Base-by-base conservation (phyloP, 805 yeast species). In the Metschnikowia cubensis region DNA sequence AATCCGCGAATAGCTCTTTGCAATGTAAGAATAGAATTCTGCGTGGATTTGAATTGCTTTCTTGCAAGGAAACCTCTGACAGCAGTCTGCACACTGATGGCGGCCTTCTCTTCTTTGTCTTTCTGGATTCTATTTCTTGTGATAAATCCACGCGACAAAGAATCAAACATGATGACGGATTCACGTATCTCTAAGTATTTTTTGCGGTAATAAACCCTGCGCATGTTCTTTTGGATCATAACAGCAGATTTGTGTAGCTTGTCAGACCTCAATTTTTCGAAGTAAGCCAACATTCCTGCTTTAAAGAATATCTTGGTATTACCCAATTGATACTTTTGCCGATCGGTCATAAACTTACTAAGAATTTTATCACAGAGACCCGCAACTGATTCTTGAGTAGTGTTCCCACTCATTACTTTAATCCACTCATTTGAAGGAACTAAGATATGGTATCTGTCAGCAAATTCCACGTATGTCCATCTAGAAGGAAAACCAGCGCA, bases 401-500 rank as follows among this genome's bases (percentile, higher is more conserved):
- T 76, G 35, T 75, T 67, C 6, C 66, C 71, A 40, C 78, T 74
- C 66, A 83, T 74, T 14, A 84, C 81, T 46, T 74, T 71, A 35
- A 81, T 77, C 83, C 95, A 87, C 53, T 81, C 79, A 35, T 74
- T 71, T 0, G 97, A 85, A 37, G 83, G 80, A 37, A 90, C 82
- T 51, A 92, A 76, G 63, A 91, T 83, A 63, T 89, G 92, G 66
- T 90, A 92, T 62, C 97, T 81, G 55, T 84, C 80, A 17, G 90
- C 96, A 74, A 92, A 92, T 64, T 94, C 98, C 47, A 85, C 90
- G 64, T 89, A 94, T 2, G 96, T 82, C 90, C 97, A 89, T 65
- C 97, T 79, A 0, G 97, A 86, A 15, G 99, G 99, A 79, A 91
- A 92, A 37, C 99, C 99, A 45, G 96, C 97, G 72, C 97, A 91